phyloP scores from a whole-genome alignment of 192 early-diverging fungal genomes.

The Rhizoclosmatium globosum region DNA sequence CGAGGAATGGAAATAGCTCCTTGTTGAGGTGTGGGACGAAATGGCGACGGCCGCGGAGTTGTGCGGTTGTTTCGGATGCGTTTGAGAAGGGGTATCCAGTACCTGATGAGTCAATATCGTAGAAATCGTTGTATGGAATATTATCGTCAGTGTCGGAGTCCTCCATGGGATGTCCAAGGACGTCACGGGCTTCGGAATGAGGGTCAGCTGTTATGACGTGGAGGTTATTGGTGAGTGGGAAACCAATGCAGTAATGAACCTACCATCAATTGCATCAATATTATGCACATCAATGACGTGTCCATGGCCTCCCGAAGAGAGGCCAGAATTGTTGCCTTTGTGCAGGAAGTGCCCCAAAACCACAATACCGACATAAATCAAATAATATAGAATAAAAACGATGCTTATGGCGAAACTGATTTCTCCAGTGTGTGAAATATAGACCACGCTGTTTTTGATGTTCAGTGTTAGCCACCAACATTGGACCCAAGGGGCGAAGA shows the following conservation, averaged over 20 bases:
- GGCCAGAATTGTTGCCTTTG: not conserved
- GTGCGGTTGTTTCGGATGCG: not conserved
- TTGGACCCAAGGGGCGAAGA: not conserved
- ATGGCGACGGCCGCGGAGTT: not conserved
- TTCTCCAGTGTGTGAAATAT: conserved; percentile 57
- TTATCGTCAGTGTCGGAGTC: not conserved
- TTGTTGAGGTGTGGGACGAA: conserved; percentile 39
- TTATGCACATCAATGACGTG: conserved; percentile 3
- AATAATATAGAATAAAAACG: conserved; percentile 60
- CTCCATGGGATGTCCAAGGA: not conserved
- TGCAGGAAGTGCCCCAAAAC: conserved; percentile 60
- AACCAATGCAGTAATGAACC: not conserved
- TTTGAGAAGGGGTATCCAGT: not conserved
- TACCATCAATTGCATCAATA: conserved; percentile 12
- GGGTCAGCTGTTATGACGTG: not conserved
- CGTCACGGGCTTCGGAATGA: conserved; percentile 11
- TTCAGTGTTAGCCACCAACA: too few species aligned
- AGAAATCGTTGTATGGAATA: conserved; percentile 14
- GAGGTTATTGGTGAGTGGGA: not conserved
- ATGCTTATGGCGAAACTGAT: conserved; percentile 64
- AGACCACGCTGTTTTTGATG: conserved; percentile 47
- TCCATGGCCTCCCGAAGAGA: conserved; percentile 16
- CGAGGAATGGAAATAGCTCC: conserved; percentile 38
- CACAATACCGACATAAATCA: conserved; percentile 65
- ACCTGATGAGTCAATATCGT: conserved; percentile 12